Evolutionary conservation across 495 filamentous ascomycete species (phyloP), one percentile per base, ranked within the genome.

Genomic region (Darksidea phi): DNA sequence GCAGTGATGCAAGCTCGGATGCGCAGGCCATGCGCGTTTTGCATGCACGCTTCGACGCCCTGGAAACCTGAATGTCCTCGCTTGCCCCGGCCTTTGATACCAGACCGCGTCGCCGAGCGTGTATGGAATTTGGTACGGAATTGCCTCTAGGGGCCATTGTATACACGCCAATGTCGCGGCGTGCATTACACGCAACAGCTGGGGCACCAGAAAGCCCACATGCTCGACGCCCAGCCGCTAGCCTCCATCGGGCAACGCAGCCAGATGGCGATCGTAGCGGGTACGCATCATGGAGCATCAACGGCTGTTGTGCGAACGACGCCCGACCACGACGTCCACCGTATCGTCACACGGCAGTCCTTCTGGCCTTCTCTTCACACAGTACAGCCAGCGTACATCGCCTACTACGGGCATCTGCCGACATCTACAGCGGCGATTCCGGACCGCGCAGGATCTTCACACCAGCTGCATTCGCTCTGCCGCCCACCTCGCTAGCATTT

Each of bases 1-100:
- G 59, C 59, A 63, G 59, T 57, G 59, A 63, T 45, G 52, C 51
- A 45, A 43, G 36, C 17, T 43, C 13, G 52, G 56, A 56, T 51
- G 59, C 52, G 59, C 59, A 62, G 48, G 43, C 12, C 15, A 3
- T 32, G 21, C 51, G 43, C 47, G 32, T 26, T 63, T 32, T 10
- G 10, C 34, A 36, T 13, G n/a, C 6, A 18, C 25, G 28, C 11
- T 41, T 18, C 17, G 15, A 2, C 23, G 36, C 23, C 36, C 8
- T 12, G 26, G 54, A 52, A 56, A 56, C 53, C 32, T 42, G 50
- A 63, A 49, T 11, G 15, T n/a, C 21, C 24, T 21, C 47, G 49
- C 59, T 10, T 26, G 47, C 20, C 38, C 54, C 26, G 20, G 20
- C 45, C 15, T 38, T 23, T 7, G 1, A 53, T 36, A 52, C 23